A percentile compares a stretch with the other conserved stretches of the same genome.
Evolutionary conservation across 495 filamentous ascomycete genomes (phyloP).

Genomic region (Talaromyces adpressus): DNA sequence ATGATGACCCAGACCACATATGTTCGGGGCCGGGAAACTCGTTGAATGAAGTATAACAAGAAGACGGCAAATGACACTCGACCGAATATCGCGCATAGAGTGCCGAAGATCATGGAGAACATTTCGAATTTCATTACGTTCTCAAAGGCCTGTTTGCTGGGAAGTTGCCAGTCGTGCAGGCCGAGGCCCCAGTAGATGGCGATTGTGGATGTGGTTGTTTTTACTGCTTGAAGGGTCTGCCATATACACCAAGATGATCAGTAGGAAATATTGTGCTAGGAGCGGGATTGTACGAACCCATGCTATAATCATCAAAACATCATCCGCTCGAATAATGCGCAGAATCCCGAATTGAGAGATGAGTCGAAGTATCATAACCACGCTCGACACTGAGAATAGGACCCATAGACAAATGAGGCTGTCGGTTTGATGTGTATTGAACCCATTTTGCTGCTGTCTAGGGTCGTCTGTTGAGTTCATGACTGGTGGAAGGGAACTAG

Average conservation of each 20-base stretch:
- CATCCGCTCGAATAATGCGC: not conserved
- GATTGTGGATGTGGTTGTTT: not conserved
- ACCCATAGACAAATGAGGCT: constrained; percentile 1
- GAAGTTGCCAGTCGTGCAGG: not conserved
- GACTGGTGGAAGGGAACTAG: not conserved
- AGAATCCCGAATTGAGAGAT: not conserved
- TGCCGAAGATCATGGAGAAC: not conserved
- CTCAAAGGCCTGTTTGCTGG: not conserved
- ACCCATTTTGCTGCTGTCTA: not conserved
- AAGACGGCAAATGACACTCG: constrained; percentile 2
- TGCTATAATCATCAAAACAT: constrained; percentile 6
- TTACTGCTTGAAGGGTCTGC: not conserved
- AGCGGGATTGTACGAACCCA: not conserved
- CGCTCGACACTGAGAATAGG: not conserved
- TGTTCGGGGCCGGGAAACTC: not conserved
- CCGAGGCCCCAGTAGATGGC: constrained; percentile 4
- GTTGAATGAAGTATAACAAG: constrained; percentile 1
- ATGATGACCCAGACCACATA: not conserved
- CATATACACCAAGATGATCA: not conserved
- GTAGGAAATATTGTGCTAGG: not conserved
- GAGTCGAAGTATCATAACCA: constrained; percentile 4
- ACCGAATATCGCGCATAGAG: not conserved
- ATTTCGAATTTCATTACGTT: not conserved
- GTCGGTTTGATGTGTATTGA: not conserved
- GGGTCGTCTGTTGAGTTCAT: not conserved